phyloP scores from a whole-genome alignment of 2,329 filamentous ascomycete species.

The Cercospora sesami region DNA sequence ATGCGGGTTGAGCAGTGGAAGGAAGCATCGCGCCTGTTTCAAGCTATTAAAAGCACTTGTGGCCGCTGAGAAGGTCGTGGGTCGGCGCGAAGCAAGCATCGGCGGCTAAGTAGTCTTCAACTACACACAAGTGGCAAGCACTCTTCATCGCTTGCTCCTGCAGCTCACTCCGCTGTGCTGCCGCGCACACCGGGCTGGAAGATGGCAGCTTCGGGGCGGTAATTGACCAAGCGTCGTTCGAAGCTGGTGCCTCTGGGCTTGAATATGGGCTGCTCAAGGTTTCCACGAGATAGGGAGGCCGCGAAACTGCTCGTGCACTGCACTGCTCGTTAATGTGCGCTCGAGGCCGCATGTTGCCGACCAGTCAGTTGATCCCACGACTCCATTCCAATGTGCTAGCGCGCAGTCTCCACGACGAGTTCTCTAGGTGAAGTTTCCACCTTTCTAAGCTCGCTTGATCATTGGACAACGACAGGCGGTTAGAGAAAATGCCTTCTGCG shows the following conservation, averaged over 20 bases:
- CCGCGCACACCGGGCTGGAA: neutral
- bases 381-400: neutral
- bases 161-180: neutral
- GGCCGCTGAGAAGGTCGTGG: constrained; percentile 9
- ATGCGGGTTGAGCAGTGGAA: constrained; percentile 20
- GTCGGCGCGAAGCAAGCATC: constrained; percentile 26
- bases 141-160: neutral
- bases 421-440: neutral
- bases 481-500: neutral
- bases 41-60: constrained; percentile 25
- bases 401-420: neutral
- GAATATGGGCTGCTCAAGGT: neutral
- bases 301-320: neutral
- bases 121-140: neutral
- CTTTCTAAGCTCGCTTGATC: neutral
- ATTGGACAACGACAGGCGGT: constrained; percentile 7
- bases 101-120: constrained; percentile 24
- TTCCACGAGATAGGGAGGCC: neutral
- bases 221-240: neutral
- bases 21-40: constrained; percentile 38
- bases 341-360: neutral
- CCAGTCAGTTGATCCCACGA: neutral
- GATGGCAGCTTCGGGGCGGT: neutral
- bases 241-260: neutral
- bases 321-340: neutral